Base-by-base conservation (phyloP, 352 stramenopile species). In the Nothophytophthora sp. region DNA sequence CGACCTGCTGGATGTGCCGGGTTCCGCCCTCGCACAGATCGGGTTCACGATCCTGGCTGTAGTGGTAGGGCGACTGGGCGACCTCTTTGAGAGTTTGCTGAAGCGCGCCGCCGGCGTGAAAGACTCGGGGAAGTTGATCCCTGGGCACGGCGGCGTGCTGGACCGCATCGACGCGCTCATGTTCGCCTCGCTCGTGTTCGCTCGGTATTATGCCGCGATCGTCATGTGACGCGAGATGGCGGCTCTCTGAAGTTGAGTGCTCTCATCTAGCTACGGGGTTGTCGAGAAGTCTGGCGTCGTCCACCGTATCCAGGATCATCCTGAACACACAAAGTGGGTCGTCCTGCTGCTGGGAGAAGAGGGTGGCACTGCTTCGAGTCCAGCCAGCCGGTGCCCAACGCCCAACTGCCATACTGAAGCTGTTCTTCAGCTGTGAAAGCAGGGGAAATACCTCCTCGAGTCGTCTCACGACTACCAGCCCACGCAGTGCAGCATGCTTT, bases 141-240 rank as follows among this genome's bases (percentile, higher is more conserved):
- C 96, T 13, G 96, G 97, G 52, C 95, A 98, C 60, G 96, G 96
- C 27, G 96, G 96, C 25, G 86, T 98, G 37, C 78, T 99, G 33
- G 96, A 99, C 60, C 86, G 95, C 34, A 92, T 98, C 18, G 95
- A 99, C 55, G 96, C 91, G 36, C 95, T 98, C 46, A 95, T 99
- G 51, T 98, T 98, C 51, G 70, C 80, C 1, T 76, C 68, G 23
- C 51, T 88, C 5, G 76, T 91, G 19, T 91, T 91, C 25, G 63
- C 72, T 9, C 50, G 74, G 4, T 88, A 88, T 63, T 86, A 85
- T 36, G 67, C 71, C 15, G 68, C 69, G 23, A 69, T 76, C 37
- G 67, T 81, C 10, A 60, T 70, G 50, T 62, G 53, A 72, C 32
- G 61, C 39, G 44, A 62, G 32, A 52, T 53, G 18, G 63, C n/a